phyloP scores from a whole-genome alignment of 2,329 filamentous ascomycete species.

The Aspergillus pseudoviridinutans region DNA sequence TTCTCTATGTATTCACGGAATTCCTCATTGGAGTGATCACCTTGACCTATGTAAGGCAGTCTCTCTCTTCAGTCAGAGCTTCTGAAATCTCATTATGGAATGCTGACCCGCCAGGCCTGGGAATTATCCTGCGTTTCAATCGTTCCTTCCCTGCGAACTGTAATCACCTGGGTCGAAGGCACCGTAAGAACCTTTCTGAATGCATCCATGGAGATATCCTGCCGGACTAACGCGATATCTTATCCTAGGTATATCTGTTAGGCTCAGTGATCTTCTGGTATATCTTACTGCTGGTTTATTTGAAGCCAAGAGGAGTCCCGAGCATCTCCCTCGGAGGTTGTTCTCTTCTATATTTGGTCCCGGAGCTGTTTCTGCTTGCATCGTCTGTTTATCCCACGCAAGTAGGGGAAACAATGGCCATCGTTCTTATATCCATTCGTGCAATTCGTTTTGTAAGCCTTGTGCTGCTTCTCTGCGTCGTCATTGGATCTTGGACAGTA shows the following conservation, averaged over 20 bases:
- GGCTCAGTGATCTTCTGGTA: not conserved
- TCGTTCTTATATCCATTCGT: not conserved
- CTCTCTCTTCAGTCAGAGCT: not conserved
- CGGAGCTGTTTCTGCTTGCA: not conserved
- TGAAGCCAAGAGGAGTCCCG: not conserved
- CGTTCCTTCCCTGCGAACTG: not conserved
- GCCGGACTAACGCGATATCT: not conserved
- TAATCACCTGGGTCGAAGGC: not conserved
- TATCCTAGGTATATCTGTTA: not conserved
- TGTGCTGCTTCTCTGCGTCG: not conserved
- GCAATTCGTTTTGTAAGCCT: not conserved
- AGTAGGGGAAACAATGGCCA: not conserved
- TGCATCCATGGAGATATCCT: not conserved
- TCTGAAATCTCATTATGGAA: not conserved
- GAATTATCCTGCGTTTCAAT: not conserved
- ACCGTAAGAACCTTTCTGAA: not conserved
- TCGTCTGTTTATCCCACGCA: not conserved
- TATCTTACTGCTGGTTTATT: not conserved
- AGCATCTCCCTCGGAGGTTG: not conserved
- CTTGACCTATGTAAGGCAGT: not conserved
- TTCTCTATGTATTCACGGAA: not conserved
- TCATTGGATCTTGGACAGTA: not conserved
- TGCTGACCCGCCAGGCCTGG: not conserved
- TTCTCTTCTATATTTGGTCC: not conserved
- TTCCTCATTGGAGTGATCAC: not conserved